Evolutionary conservation across 139 green algal species (phyloP).

Genomic region (Gonium pectorale): DNA sequence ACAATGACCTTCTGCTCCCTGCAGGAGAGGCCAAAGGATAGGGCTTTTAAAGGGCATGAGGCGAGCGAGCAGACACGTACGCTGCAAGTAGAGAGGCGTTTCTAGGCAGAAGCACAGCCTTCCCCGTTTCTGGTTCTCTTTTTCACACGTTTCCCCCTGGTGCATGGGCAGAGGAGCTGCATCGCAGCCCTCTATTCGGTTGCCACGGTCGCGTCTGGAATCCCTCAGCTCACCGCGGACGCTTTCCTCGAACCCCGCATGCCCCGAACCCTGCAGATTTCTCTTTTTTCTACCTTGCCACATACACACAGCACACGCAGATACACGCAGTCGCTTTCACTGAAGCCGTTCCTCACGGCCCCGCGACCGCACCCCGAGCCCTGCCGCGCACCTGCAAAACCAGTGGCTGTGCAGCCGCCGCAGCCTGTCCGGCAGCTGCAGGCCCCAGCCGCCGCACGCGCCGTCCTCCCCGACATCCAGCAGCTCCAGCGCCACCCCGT

Average conservation of each 20-base stretch:
- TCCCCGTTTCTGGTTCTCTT: not conserved
- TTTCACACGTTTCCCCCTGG: not conserved
- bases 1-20: slow-evolving; percentile 47
- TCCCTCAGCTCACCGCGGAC: not conserved
- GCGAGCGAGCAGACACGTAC: too few relatives aligned
- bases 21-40: slow-evolving; percentile 45
- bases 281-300: not conserved
- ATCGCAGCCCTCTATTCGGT: too few relatives aligned
- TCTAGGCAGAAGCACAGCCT: too few relatives aligned
- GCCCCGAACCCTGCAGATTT: too few relatives aligned
- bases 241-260: too few relatives aligned
- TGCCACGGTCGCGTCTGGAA: too few relatives aligned
- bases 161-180: not conserved
- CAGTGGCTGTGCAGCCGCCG: slow-evolving; percentile 62
- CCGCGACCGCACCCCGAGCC: not conserved
- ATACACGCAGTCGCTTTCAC: not conserved
- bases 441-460: slow-evolving; percentile 43
- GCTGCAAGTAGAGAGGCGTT: too few relatives aligned
- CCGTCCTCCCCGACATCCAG: slow-evolving; percentile 44
- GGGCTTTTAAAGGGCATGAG: not conserved
- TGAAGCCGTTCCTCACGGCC: not conserved
- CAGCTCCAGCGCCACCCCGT: slow-evolving; percentile 47
- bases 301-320: not conserved
- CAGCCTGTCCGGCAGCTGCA: slow-evolving; percentile 50
- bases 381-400: slow-evolving; percentile 49